Evolutionary conservation across 1,284 basidiomycete species (phyloP).

Genomic region (Leucoagaricus sp.): DNA sequence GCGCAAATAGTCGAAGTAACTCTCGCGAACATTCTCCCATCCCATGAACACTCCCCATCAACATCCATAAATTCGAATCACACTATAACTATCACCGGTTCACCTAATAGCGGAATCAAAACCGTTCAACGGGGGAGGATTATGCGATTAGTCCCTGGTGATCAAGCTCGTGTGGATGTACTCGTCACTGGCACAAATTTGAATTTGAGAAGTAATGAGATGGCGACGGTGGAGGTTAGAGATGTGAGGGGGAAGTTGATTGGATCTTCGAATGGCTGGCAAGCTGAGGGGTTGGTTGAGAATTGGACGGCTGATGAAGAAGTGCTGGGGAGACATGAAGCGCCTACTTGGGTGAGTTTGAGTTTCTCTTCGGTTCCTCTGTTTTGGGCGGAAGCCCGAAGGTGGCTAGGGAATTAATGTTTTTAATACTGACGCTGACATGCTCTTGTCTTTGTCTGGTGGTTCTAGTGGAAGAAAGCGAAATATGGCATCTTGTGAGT

Average conservation of each 20-base stretch:
- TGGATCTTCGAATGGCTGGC: conserved; percentile 37
- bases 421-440: neutral
- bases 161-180: conserved; percentile 47
- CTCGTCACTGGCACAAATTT: conserved; percentile 30
- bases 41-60: conserved; percentile 22
- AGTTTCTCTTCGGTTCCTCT: neutral
- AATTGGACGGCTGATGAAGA: conserved; percentile 40
- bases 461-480: conserved; percentile 43
- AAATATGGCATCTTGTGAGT: conserved; percentile 62
- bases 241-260: conserved; percentile 33
- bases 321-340: conserved; percentile 45
- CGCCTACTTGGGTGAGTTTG: conserved; percentile 53
- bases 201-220: conserved; percentile 26
- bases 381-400: no score
- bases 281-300: conserved; percentile 36
- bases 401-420: no score
- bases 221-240: conserved; percentile 36
- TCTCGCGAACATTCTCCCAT: conserved; percentile 46
- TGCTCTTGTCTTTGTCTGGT: neutral
- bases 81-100: conserved; percentile 36
- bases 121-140: conserved; percentile 39
- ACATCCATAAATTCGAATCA: conserved; percentile 36
- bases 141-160: conserved; percentile 44
- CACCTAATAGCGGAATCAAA: conserved; percentile 34
- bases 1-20: conserved; percentile 47